phyloP scores from a whole-genome alignment of 2,329 filamentous ascomycete species.

The Ascochyta clinopodiicola region DNA sequence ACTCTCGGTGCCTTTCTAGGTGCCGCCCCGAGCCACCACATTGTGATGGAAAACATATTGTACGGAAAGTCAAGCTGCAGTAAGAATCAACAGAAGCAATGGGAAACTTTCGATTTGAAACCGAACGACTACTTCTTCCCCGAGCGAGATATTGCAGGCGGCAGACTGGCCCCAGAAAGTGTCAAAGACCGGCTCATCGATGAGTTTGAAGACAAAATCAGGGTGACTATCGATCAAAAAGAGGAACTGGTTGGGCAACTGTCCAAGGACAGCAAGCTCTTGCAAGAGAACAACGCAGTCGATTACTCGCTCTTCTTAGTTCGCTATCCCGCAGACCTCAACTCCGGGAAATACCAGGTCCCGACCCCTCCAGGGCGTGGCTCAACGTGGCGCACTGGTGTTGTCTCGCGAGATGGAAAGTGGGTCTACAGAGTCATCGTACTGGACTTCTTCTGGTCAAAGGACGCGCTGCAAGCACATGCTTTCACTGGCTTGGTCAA shows the following conservation, averaged over 20 bases:
- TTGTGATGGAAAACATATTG: conserved; percentile 79
- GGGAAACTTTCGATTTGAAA: conserved; percentile 79
- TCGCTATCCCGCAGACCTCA: conserved; percentile 56
- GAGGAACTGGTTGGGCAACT: conserved; percentile 63
- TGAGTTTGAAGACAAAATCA: conserved; percentile 70
- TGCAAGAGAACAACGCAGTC: conserved; percentile 69
- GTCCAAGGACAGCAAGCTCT: conserved; percentile 67
- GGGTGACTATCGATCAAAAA: conserved; percentile 62
- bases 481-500: conserved; percentile 71
- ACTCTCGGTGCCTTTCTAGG: conserved; percentile 68
- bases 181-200: conserved; percentile 72
- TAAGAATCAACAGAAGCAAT: conserved; percentile 55
- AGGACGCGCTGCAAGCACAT: conserved; percentile 71
- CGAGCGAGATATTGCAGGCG: conserved; percentile 72
- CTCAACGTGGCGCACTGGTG: conserved; percentile 66
- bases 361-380: conserved; percentile 42
- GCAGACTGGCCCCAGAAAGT: conserved; percentile 66
- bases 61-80: conserved; percentile 61
- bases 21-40: conserved; percentile 71
- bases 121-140: conserved; percentile 78
- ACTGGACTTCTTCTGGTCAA: conserved; percentile 81
- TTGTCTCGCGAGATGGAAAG: conserved; percentile 66
- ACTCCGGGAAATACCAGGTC: conserved; percentile 27
- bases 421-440: conserved; percentile 72
- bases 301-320: conserved; percentile 80